A percentile compares a stretch with the other conserved stretches of the same genome.
Evolutionary conservation across 257 asterid genomes (phyloP).

Genomic region (Solanum verrucosum): DNA sequence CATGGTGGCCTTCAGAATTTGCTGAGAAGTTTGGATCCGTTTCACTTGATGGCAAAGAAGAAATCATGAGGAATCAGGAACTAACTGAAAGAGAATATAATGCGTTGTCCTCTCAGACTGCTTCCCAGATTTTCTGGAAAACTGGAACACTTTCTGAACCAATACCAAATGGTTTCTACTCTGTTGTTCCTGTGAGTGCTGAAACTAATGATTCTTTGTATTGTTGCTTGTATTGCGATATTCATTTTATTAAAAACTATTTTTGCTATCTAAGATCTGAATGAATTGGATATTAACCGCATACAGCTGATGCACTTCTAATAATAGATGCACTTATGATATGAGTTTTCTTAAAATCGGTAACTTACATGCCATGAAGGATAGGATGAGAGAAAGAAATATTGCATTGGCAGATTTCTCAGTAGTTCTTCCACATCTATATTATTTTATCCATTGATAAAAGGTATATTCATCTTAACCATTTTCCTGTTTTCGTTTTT

Average conservation of each 20-base stretch:
- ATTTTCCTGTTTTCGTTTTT: neutral
- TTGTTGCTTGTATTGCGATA: neutral
- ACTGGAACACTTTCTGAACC: conserved; percentile 82
- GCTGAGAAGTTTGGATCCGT: conserved; percentile 62
- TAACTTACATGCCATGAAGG: neutral
- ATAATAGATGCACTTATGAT: neutral
- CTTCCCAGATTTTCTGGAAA: conserved; percentile 87
- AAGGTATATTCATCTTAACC: neutral
- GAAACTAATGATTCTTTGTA: conserved; percentile 4
- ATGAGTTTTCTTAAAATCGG: neutral
- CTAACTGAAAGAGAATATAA: conserved; percentile 27
- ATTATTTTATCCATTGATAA: neutral
- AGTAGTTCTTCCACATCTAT: neutral
- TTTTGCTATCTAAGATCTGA: neutral
- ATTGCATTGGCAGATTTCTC: neutral
- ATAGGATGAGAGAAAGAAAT: neutral
- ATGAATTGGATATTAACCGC: neutral
- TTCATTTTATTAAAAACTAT: neutral
- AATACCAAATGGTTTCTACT: conserved; percentile 94
- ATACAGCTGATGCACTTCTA: neutral
- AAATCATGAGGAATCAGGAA: conserved; percentile 31
- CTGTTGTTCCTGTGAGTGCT: conserved; percentile 82
- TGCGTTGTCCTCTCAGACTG: conserved; percentile 34
- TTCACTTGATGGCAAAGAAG: conserved; percentile 50
- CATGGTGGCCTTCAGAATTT: conserved; percentile 69